Conservation (phyloP, 176 grass and related monocot genomes). For the Cenchrus fungigraminus region DNA sequence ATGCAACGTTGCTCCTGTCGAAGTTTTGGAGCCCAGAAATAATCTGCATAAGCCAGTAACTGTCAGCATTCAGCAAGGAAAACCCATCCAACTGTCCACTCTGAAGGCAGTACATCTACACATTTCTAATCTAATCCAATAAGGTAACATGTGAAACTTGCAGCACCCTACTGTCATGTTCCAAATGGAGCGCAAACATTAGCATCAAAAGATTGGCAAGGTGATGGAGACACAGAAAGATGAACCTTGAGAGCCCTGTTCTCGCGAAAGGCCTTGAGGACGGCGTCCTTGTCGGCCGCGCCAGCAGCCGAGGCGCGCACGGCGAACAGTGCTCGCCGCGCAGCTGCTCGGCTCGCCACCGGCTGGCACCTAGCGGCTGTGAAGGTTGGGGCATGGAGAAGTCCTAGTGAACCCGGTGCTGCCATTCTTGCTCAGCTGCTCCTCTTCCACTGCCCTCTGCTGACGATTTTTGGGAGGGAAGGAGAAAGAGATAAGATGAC, state of each 20-base stretch:
- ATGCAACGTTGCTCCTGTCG: conserved; percentile 76
- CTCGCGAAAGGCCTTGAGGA: conserved; percentile 68
- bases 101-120: conserved; percentile 23
- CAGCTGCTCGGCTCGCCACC: neutral
- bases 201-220: neutral
- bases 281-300: conserved; percentile 54
- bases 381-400: conserved; percentile 54
- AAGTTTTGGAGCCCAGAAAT: conserved; percentile 92
- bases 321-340: conserved; percentile 45
- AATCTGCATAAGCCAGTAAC: conserved; percentile 57
- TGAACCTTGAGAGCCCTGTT: conserved; percentile 84
- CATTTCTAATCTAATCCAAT: neutral
- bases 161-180: neutral
- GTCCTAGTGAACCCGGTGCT: conserved; percentile 42
- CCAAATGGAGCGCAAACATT: neutral
- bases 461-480: neutral
- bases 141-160: conserved; percentile 16
- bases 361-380: conserved; percentile 19
- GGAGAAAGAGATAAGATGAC: conserved; percentile 50
- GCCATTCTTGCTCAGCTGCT: conserved; percentile 44
- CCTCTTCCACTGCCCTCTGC: neutral
- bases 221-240: neutral
- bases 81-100: neutral
- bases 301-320: conserved; percentile 59
- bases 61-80: conserved; percentile 11